Conservation (phyloP, 2,329 filamentous ascomycete genomes). For the Ophiostoma tasmaniense region DNA sequence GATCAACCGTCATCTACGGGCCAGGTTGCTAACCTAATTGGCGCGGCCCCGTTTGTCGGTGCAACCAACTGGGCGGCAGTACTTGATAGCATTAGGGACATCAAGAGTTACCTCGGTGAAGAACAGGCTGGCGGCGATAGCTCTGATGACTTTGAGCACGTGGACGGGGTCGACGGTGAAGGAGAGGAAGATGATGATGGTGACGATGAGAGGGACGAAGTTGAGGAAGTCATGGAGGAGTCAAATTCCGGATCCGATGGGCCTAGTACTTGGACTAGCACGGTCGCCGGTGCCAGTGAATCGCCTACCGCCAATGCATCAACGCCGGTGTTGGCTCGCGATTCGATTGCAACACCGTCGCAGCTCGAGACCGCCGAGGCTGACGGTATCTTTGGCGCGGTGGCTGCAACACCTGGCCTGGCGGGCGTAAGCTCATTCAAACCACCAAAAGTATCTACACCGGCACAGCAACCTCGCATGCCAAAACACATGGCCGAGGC, state of each 20-base stretch:
- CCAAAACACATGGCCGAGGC: constrained; percentile 28
- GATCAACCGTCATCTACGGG: not conserved
- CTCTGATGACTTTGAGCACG: constrained; percentile 4
- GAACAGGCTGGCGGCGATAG: not conserved
- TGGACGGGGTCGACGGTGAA: constrained; percentile 6
- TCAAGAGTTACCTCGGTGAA: constrained; percentile 30
- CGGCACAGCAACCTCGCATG: not conserved
- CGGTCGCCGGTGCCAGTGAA: not conserved
- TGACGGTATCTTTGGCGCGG: constrained; percentile 29
- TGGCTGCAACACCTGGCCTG: constrained; percentile 9
- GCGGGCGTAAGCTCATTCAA: not conserved
- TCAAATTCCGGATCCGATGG: not conserved
- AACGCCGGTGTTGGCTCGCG: not conserved
- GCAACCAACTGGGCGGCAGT: constrained; percentile 36
- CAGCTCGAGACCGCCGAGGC: constrained; percentile 22
- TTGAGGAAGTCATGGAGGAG: not conserved
- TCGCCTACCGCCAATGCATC: not conserved
- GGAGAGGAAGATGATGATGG: not conserved
- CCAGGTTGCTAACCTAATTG: constrained; percentile 12
- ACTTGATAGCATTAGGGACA: constrained; percentile 35
- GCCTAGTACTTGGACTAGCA: not conserved
- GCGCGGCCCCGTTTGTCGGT: constrained; percentile 27
- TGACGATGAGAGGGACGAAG: not conserved
- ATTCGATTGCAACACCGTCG: not conserved
- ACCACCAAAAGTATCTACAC: not conserved